Base-by-base conservation (phyloP, 768 basidiomycete genomes). In the Coprinellus aureogranulatus region DNA sequence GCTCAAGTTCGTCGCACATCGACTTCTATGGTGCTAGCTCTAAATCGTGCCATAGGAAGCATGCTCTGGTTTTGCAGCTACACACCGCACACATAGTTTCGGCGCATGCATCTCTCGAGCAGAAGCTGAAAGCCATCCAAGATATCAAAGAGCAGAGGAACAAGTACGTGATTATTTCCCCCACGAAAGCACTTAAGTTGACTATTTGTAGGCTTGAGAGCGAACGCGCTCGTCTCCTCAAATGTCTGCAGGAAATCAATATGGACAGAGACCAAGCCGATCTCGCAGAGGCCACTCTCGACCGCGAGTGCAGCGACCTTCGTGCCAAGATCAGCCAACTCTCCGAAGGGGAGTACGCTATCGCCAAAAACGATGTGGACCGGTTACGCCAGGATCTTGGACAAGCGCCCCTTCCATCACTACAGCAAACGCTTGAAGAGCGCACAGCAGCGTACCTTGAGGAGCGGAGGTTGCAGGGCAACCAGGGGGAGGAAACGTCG, bases 21-120 rank as follows among this genome's bases (percentile, higher is more conserved):
- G 14, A 34, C 14, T 34, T 6, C 34, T 34, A 14, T 34, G 34
- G 14, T 6, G 34, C n/a, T n/a, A 34, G 8, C 14, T 6, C 34
- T 14, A 14, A 34, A 34, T 14, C 34, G 34, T 34, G 34, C 14
- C 14, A 14, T 40, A 92, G 90, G 73, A 92, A 92, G 73, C 91
- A 92, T 67, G 90, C 90, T 3, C 68, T 93, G 60, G 89, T 89
- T 9, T 74, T 93, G 42, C 91, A 93, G 69, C 74, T 93, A 34
- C 92, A 93, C 62, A 93, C 92, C 12, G 90, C 92, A 10, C 90
- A 93, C 67, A 90, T 93, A 42, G 75, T 93, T 2, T 90, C 91
- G 6, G 90, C 90, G 5, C 90, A 93, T 68, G 85, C 89, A 1
- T 81, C 86, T 28, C 75, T 93, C 4, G 89, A 92, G 59, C 83